A percentile compares a stretch with the other conserved stretches of the same genome.
Conservation (phyloP, 805 yeast genomes). For the Torulaspora maleeae region DNA sequence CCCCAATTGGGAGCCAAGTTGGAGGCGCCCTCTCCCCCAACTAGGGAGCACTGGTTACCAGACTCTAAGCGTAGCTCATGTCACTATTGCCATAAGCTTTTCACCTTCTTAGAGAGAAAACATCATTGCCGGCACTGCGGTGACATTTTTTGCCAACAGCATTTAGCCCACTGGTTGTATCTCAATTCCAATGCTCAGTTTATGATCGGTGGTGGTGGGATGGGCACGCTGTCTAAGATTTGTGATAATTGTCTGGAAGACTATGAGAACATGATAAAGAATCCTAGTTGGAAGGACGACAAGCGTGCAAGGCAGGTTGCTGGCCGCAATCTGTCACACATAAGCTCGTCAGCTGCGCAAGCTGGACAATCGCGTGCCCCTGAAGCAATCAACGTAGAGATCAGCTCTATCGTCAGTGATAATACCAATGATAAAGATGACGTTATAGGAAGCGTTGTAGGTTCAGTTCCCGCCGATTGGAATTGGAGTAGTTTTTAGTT, state of each 20-base stretch:
- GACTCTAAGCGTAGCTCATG: constrained; percentile 65
- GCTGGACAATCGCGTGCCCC: constrained; percentile 1
- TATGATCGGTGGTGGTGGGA: constrained; percentile 63
- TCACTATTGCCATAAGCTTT: constrained; percentile 58
- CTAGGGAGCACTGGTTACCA: constrained; percentile 67
- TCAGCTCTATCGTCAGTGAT: constrained; percentile 4
- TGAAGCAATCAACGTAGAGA: constrained; percentile 6
- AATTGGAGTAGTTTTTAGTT: constrained; percentile 65
- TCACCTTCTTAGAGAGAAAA: constrained; percentile 72
- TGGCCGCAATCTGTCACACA: constrained; percentile 4
- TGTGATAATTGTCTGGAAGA: constrained; percentile 63
- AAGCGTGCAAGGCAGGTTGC: constrained; percentile 6
- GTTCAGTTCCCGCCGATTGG: constrained; percentile 69
- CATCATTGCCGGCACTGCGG: constrained; percentile 89
- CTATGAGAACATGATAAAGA: constrained; percentile 47
- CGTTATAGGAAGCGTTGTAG: constrained; percentile 35
- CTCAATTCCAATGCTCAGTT: constrained; percentile 57
- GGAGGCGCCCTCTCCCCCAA: constrained; percentile 37
- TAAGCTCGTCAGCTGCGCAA: constrained; percentile 1
- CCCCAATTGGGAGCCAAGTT: constrained; percentile 22
- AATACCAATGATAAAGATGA: constrained; percentile 14
- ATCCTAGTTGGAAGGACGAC: constrained; percentile 16
- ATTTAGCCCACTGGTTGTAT: constrained; percentile 53
- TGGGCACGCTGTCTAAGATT: constrained; percentile 52
- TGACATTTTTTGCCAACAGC: constrained; percentile 68